phyloP scores from a whole-genome alignment of 2,329 filamentous ascomycete species.

The Penicillium janthinellum region DNA sequence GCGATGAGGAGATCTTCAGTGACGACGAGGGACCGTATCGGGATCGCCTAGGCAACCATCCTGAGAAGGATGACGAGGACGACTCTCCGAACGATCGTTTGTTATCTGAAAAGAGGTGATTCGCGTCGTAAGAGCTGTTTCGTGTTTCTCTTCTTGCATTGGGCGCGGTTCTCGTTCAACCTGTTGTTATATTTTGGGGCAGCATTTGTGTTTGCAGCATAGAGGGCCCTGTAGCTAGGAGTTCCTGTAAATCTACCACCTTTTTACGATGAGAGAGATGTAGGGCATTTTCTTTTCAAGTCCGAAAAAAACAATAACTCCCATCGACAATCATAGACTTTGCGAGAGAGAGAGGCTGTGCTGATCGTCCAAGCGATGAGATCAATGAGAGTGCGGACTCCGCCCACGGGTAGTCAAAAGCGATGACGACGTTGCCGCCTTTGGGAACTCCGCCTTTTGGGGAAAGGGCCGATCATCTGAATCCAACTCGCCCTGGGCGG shows the following conservation, averaged over 20 bases:
- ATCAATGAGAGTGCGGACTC: constrained; percentile 1
- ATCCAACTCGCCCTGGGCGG: constrained; percentile 11
- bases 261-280: neutral
- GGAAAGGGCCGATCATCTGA: constrained; percentile 26
- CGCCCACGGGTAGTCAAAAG: neutral
- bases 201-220: constrained; percentile 12
- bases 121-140: constrained; percentile 13
- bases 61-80: constrained; percentile 24
- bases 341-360: neutral
- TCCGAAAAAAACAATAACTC: too few species aligned
- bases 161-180: constrained; percentile 15
- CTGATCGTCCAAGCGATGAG: neutral
- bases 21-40: constrained; percentile 43
- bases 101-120: constrained; percentile 22
- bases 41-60: constrained; percentile 30
- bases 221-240: constrained; percentile 13
- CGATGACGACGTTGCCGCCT: constrained; percentile 29
- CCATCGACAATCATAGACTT: neutral
- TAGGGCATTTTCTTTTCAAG: neutral
- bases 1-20: constrained; percentile 69
- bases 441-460: constrained; percentile 27
- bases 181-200: constrained; percentile 16
- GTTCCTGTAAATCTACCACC: constrained; percentile 17
- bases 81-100: constrained; percentile 17
- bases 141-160: constrained; percentile 18